Evolutionary conservation across 2,329 filamentous ascomycete species (phyloP).

Genomic region (Fusarium setosum): DNA sequence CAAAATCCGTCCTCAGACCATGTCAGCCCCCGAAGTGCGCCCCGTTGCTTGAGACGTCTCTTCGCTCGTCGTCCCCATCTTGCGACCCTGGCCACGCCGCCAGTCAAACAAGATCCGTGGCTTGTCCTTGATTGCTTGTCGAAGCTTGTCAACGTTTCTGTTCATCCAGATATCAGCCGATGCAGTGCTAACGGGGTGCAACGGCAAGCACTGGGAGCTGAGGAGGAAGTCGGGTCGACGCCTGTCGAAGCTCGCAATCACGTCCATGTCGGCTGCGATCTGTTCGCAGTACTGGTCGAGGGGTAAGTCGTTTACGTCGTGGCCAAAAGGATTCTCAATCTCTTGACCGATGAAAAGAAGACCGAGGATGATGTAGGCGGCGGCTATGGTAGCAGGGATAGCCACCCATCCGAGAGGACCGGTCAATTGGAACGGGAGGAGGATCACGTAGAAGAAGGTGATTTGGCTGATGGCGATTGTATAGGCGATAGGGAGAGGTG

Average conservation of each 20-base stretch:
- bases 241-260: slow-evolving; percentile 67
- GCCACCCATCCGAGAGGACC: slow-evolving; percentile 75
- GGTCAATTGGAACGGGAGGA: slow-evolving; percentile 84
- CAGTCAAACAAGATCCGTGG: slow-evolving; percentile 49
- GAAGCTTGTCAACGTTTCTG: slow-evolving; percentile 52
- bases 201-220: slow-evolving; percentile 57
- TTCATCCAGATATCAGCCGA: slow-evolving; percentile 51
- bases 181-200: slow-evolving; percentile 63
- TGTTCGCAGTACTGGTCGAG: slow-evolving; percentile 82
- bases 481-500: slow-evolving; percentile 84
- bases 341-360: slow-evolving; percentile 80
- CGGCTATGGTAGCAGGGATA: slow-evolving; percentile 78
- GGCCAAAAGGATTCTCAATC: slow-evolving; percentile 87
- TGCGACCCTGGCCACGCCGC: slow-evolving; percentile 14
- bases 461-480: slow-evolving; percentile 87
- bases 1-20: not conserved
- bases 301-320: slow-evolving; percentile 84
- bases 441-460: slow-evolving; percentile 84
- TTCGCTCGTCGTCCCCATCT: not conserved
- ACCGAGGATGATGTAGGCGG: slow-evolving; percentile 85
- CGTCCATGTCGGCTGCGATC: slow-evolving; percentile 78
- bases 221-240: slow-evolving; percentile 46
- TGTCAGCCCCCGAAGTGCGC: not conserved
- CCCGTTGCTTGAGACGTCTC: not conserved
- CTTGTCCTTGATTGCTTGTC: slow-evolving; percentile 53